Evolutionary conservation across 2,329 filamentous ascomycete species (phyloP), one percentile per base, ranked within the genome.

Genomic region (Hymenoscyphus infarciens): DNA sequence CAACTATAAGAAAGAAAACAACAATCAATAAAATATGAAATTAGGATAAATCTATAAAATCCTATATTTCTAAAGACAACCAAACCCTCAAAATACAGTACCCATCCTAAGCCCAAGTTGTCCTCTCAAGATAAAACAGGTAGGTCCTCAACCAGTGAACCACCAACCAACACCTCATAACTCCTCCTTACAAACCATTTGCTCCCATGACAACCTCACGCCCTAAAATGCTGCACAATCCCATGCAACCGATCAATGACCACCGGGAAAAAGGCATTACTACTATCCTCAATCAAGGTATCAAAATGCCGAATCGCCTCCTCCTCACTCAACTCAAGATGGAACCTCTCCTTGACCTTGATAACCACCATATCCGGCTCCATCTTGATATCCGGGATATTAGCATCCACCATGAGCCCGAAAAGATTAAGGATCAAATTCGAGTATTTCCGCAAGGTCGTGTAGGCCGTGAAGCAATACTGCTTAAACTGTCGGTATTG

Each of bases 211-310:
- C n/a, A 55, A 10, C 52, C 45, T 8, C 15, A 29, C 52, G 22
- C 15, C 75, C 91, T 85, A 80, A 94, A 94, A 60, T 91, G 90
- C 79, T 99, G 95, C 65, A 96, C 91, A 78, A 97, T 87, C 70
- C 94, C 92, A 78, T 99, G 95, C 69, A 98, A 80, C 70, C 92
- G 88, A 79, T 99, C 95, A 79, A 99, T 97, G 45, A 98, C 89
- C 3, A 96, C 91, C 0, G 93, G 92, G 69, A 96, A 93, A 71
- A 96, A 87, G 56, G 92, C 92, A 75, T 91, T 93, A 66, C 95
- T 83, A 66, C 91, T 94, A 74, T 97, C 92, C 70, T 95, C 91
- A 73, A 99, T 96, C 63, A 98, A 83, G 66, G 89, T 85, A 70
- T 96, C 93, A 74, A 98, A 90, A 74, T 94, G 87, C 58, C 90